A percentile compares a stretch with the other conserved stretches of the same genome.
Evolutionary conservation across 176 grass and related monocot genomes (phyloP).

Genomic region (Sorghum bicolor): Sorghum_bicolor_NCBIv3 NC_012873.2:61651001-61651500

Average conservation of each 20-base stretch:
- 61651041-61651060: neutral
- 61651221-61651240: conserved; percentile 70
- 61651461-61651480: neutral
- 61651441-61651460: neutral
- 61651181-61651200: neutral
- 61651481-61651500: neutral
- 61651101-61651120: neutral
- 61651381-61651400: neutral
- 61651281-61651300: neutral
- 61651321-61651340: neutral
- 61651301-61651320: neutral
- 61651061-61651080: neutral
- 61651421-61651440: neutral
- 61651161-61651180: neutral
- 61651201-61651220: conserved; percentile 70
- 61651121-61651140: conserved; percentile 29
- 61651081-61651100: neutral
- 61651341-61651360: neutral
- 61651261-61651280: conserved; percentile 71
- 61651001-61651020: neutral
- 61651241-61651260: conserved; percentile 86
- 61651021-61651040: neutral
- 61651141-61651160: too few relatives aligned
- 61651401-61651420: neutral
- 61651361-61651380: neutral